These are phyloP conservation scores for Akanthomyces uredinophilus DNA, from an alignment of 2,329 filamentous ascomycete genomes.

Conservation along the genomic window DNA sequence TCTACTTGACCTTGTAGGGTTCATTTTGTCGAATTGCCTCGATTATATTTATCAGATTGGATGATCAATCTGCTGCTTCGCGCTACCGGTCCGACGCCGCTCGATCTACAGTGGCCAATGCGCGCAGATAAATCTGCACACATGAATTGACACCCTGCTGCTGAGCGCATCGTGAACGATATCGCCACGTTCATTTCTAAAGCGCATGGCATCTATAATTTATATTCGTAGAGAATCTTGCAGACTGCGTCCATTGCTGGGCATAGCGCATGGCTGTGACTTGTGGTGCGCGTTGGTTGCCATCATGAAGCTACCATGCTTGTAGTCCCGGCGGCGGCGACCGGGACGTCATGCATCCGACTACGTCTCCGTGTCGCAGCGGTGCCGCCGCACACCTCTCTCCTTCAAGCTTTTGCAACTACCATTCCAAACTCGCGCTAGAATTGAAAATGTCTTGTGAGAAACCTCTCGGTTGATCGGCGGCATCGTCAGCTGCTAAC, in stretches of 20 bases:
- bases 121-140: not conserved
- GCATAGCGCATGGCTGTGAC: not conserved
- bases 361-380: not conserved
- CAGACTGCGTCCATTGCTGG: not conserved
- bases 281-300: not conserved
- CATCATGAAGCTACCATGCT: not conserved
- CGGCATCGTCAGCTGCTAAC: not conserved
- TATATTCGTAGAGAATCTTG: not conserved
- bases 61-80: not conserved
- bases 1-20: no score
- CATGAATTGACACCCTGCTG: no score
- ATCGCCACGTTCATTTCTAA: not conserved
- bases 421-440: not conserved
- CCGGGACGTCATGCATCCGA: constrained; percentile 4
- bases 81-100: no score
- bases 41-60: no score
- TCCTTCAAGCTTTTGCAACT: not conserved
- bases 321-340: not conserved
- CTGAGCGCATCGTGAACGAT: no score
- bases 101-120: not conserved
- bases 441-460: constrained; percentile 9
- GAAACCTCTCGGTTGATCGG: not conserved
- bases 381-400: not conserved
- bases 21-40: no score
- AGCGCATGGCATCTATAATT: not conserved